phyloP scores from a whole-genome alignment of 495 filamentous ascomycete species.

The Aspergillus taichungensis region DNA sequence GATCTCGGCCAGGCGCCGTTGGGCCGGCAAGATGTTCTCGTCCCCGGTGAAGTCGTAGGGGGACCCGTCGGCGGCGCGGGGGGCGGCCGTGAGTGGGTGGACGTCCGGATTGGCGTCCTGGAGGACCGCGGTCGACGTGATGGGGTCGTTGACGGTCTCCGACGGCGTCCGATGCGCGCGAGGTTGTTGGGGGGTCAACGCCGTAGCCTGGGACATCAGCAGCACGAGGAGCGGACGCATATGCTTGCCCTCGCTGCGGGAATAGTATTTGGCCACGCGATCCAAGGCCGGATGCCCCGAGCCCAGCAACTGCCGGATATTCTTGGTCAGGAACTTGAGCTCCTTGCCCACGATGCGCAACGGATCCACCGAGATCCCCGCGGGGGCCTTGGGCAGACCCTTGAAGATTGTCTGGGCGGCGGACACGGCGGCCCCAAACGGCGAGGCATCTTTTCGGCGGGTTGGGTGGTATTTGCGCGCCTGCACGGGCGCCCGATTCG shows the following conservation, averaged over 20 bases:
- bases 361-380: constrained; percentile 60
- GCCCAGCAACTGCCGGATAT: constrained; percentile 78
- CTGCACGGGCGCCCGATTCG: constrained; percentile 19
- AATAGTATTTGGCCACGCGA: constrained; percentile 96
- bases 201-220: constrained; percentile 89
- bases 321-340: constrained; percentile 86
- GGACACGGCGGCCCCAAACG: constrained; percentile 61
- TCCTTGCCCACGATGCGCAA: constrained; percentile 83
- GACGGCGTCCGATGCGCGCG: constrained; percentile 27
- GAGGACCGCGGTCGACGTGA: constrained; percentile 67
- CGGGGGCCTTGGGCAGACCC: constrained; percentile 49
- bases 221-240: constrained; percentile 89
- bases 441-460: constrained; percentile 39
- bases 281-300: constrained; percentile 91
- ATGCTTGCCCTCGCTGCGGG: constrained; percentile 93
- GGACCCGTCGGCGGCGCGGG: constrained; percentile 29
- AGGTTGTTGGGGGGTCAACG: constrained; percentile 58
- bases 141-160: constrained; percentile 58
- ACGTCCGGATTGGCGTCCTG: constrained; percentile 73
- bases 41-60: constrained; percentile 42
- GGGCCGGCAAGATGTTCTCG: constrained; percentile 80
- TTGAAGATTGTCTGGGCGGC: constrained; percentile 74
- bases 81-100: constrained; percentile 40
- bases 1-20: constrained; percentile 88
- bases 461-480: constrained; percentile 36